A percentile compares a stretch with the other conserved stretches of the same genome.
These are phyloP conservation scores for Yamadazyma buinensis DNA, from an alignment of 1,139 yeast genomes.

Conservation along the genomic window DNA sequence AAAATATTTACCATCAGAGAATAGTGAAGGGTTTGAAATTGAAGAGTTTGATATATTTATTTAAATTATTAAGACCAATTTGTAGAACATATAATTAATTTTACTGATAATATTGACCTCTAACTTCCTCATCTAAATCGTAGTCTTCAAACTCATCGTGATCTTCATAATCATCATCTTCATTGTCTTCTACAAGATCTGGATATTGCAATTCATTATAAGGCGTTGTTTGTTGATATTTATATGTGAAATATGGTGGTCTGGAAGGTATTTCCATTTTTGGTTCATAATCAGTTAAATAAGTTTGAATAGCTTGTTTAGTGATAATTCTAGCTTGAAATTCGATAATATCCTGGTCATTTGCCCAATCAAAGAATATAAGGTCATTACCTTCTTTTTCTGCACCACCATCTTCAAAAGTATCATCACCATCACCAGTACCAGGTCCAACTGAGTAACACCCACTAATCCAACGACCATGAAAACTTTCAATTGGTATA, in stretches of 20 bases:
- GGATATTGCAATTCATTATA: too few relatives aligned
- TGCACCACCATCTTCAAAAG: constrained; percentile 17
- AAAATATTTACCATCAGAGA: constrained; percentile 23
- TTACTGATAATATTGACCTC: constrained; percentile 4
- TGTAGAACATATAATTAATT: not conserved
- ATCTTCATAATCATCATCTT: not conserved
- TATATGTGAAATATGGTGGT: too few relatives aligned
- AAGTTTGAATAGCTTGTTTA: constrained; percentile 35
- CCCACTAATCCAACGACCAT: constrained; percentile 12
- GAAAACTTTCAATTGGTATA: constrained; percentile 40
- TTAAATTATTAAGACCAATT: constrained; percentile 9
- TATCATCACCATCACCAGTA: constrained; percentile 25
- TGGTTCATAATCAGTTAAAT: constrained; percentile 31
- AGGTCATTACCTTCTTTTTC: too few relatives aligned
- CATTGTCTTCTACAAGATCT: not conserved
- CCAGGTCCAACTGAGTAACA: constrained; percentile 35
- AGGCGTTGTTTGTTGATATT: too few relatives aligned
- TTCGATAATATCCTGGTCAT: constrained; percentile 42
- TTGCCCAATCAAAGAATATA: constrained; percentile 13
- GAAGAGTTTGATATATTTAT: constrained; percentile 38
- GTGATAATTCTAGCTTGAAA: constrained; percentile 52
- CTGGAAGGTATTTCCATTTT: too few relatives aligned
- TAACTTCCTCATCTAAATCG: not conserved
- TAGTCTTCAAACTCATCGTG: not conserved
- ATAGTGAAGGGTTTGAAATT: constrained; percentile 19